Percentiles rank a stretch among this genome's conserved stretches.
phyloP scores from a whole-genome alignment of 352 stramenopile species.

The Thraustochytrium striatum region DNA sequence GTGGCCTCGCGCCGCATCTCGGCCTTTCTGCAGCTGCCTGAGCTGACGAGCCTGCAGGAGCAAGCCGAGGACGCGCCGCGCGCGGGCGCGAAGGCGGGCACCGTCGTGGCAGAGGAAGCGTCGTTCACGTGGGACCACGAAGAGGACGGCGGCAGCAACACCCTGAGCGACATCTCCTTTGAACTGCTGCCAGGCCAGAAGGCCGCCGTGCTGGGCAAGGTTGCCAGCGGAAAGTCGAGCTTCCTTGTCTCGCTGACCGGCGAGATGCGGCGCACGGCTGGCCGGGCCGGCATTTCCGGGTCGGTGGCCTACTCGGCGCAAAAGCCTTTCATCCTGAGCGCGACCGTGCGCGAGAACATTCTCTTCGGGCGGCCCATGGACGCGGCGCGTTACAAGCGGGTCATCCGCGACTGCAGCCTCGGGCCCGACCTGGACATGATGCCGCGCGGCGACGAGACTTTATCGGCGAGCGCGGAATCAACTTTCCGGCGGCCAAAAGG shows the following conservation, averaged over 20 bases:
- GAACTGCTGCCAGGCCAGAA: constrained; percentile 3
- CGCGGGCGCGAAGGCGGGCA: not conserved
- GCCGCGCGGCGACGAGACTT: constrained; percentile 71
- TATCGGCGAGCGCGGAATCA: constrained; percentile 71
- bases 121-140: constrained; percentile 67
- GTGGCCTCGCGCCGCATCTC: constrained; percentile 37
- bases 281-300: constrained; percentile 48
- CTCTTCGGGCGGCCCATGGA: constrained; percentile 71
- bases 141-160: constrained; percentile 2
- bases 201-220: constrained; percentile 81
- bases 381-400: constrained; percentile 52
- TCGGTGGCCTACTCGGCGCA: constrained; percentile 77
- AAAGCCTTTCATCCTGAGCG: constrained; percentile 80
- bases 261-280: constrained; percentile 58
- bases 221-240: constrained; percentile 89
- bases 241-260: constrained; percentile 87
- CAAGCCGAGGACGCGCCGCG: not conserved
- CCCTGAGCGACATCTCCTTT: constrained; percentile 25
- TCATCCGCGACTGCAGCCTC: constrained; percentile 56
- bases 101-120: constrained; percentile 49
- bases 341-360: constrained; percentile 85
- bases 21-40: constrained; percentile 28
- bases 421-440: constrained; percentile 70
- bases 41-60: not conserved
- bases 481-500: constrained; percentile 77